Conservation (phyloP, 306 rosid genomes). For the Lotus japonicus region DNA sequence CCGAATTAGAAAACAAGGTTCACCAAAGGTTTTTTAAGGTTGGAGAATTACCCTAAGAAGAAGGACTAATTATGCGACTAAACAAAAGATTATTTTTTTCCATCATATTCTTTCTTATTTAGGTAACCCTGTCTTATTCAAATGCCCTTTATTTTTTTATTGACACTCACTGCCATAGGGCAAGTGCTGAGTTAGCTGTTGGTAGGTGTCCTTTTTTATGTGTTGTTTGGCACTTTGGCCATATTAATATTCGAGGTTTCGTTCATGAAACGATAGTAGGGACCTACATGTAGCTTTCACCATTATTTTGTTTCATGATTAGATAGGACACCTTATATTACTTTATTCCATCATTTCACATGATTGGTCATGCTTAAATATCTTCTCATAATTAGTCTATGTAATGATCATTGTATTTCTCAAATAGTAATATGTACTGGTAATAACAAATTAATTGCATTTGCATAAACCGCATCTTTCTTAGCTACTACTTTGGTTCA, state of each 20-base stretch:
- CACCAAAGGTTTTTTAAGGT: slow-evolving; percentile 47
- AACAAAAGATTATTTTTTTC: slow-evolving; percentile 9
- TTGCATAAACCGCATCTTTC: too few species aligned
- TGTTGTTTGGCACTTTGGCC: slow-evolving; percentile 1
- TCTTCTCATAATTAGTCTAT: too few species aligned
- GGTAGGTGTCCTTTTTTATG: not conserved
- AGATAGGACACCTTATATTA: not conserved
- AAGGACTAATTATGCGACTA: slow-evolving; percentile 33
- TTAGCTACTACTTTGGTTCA: too few species aligned
- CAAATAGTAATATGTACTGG: too few species aligned
- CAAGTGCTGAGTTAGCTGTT: slow-evolving; percentile 17
- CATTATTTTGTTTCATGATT: slow-evolving; percentile 5
- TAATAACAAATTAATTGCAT: too few species aligned
- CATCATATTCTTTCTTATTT: not conserved
- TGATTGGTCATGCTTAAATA: too few species aligned
- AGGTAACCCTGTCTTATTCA: slow-evolving; percentile 5
- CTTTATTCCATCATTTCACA: too few species aligned
- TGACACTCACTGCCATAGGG: not conserved
- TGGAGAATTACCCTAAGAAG: slow-evolving; percentile 40
- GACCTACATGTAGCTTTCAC: slow-evolving; percentile 10
- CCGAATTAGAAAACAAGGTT: slow-evolving; percentile 45
- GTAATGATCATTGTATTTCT: too few species aligned
- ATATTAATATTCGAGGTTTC: not conserved
- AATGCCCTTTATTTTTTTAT: not conserved
- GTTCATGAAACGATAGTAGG: slow-evolving; percentile 1